Evolutionary conservation across 2,329 filamentous ascomycete species (phyloP), one percentile per base, ranked within the genome.

Genomic region (Ophiostoma himal-ulmi): DNA sequence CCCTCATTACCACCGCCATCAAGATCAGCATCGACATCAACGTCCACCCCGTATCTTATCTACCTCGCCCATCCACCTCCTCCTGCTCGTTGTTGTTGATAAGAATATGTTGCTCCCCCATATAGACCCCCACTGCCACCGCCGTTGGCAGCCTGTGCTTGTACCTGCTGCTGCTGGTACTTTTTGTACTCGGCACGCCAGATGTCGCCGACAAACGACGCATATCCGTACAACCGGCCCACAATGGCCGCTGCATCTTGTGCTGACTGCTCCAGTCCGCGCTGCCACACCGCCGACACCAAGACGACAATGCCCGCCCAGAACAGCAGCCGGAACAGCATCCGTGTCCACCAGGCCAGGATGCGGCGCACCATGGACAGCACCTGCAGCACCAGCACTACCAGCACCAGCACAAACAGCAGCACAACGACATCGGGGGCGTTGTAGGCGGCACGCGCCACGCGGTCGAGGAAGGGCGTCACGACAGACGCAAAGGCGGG

Each of bases 311-410:
- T 74, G 1, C 81, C 78, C 1, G 84, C 85, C 87, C 88, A 95
- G 73, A 93, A 87, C 1, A 86, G 78, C 60, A 93, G 74, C 34
- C 85, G 81, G 73, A 92, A 78, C 13, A 84, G 83, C 70, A 96
- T 77, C n/a, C 85, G 82, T 69, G 93, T 86, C 88, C 92, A 93
- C 82, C 89, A 96, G 76, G 93, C 81, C 71, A 96, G 83, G 26
- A 92, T 81, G 72, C 92, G 86, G 72, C 89, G 88, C 22, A 93
- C 81, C 81, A 91, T 90, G 73, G 89, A 80, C 60, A 95, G 82
- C 70, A 94, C 78, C 77, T 93, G 82, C 68, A 94, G 79, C 70
- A 88, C 80, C 39, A 88, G 74, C 64, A 89, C 79, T 4, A 91
- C 81, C 10, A 89, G 75, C 17, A 83, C 81, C 68, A 90, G 79